phyloP scores from a whole-genome alignment of 805 yeast genomes.

The Isabelozyma rhagii region DNA sequence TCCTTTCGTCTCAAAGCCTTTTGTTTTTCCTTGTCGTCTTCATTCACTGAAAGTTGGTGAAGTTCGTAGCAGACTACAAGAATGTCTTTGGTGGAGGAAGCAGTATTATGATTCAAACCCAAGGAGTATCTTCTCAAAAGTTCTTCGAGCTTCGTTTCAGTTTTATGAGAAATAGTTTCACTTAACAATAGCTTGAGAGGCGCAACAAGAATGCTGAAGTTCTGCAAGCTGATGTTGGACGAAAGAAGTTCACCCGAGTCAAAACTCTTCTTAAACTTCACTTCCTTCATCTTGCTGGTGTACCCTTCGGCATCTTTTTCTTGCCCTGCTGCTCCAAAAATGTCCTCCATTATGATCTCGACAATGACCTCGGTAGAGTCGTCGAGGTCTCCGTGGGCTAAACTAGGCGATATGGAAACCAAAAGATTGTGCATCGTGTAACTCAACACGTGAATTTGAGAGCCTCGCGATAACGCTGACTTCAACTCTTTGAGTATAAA shows the following conservation, averaged over 20 bases:
- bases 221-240: slow-evolving; percentile 53
- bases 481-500: slow-evolving; percentile 77
- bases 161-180: slow-evolving; percentile 63
- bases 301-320: slow-evolving; percentile 96
- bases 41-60: slow-evolving; percentile 42
- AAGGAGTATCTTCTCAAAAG: slow-evolving; percentile 68
- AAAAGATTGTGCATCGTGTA: slow-evolving; percentile 78
- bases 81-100: slow-evolving; percentile 53
- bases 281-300: slow-evolving; percentile 81
- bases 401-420: slow-evolving; percentile 43
- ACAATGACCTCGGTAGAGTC: slow-evolving; percentile 58
- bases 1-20: slow-evolving; percentile 9
- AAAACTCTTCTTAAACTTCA: slow-evolving; percentile 81
- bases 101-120: slow-evolving; percentile 76
- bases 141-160: slow-evolving; percentile 75
- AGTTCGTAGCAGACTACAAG: slow-evolving; percentile 73
- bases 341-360: slow-evolving; percentile 83
- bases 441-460: slow-evolving; percentile 90
- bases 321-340: slow-evolving; percentile 86
- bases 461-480: slow-evolving; percentile 79
- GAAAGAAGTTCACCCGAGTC: slow-evolving; percentile 84
- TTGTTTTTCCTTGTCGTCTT: not conserved
- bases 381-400: slow-evolving; percentile 74
- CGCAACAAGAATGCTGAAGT: slow-evolving; percentile 54
- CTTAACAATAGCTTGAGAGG: slow-evolving; percentile 65